phyloP scores from a whole-genome alignment of 164 flowering plant species.

The Tetrastigma voinierianum region DNA sequence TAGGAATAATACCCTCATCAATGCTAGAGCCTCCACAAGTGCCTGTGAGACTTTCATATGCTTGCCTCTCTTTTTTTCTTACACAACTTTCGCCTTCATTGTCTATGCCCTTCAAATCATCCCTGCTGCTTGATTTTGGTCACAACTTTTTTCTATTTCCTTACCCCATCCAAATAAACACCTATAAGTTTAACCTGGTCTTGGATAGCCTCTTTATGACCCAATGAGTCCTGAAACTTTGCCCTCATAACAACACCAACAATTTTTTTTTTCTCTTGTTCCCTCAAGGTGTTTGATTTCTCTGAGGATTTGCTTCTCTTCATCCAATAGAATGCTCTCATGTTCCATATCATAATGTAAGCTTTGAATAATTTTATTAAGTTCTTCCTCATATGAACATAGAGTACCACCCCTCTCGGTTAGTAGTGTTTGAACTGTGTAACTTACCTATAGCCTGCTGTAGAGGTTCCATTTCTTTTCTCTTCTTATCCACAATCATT shows the following conservation, averaged over 20 bases:
- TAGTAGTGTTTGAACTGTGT: too few species aligned
- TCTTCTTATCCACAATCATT: too few species aligned
- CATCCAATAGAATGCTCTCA: constrained; percentile 81
- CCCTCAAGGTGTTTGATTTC: constrained; percentile 90
- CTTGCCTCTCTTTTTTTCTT: too few species aligned
- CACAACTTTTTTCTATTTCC: constrained; percentile 61
- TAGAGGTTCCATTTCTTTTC: too few species aligned
- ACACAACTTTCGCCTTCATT: constrained; percentile 39
- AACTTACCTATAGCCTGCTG: too few species aligned
- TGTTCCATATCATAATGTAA: constrained; percentile 86
- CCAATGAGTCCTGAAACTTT: constrained; percentile 72
- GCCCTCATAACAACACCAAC: too few species aligned
- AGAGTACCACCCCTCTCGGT: too few species aligned
- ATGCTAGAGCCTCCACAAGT: too few species aligned
- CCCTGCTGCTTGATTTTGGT: constrained; percentile 52
- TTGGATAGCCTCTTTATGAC: constrained; percentile 71
- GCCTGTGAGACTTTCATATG: too few species aligned
- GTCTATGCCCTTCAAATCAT: constrained; percentile 46
- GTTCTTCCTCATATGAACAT: too few species aligned
- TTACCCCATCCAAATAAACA: constrained; percentile 56
- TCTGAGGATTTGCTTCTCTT: constrained; percentile 84
- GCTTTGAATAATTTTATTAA: too few species aligned
- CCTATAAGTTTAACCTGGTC: constrained; percentile 86
- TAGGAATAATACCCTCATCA: too few species aligned
- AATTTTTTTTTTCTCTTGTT: constrained; percentile 77